phyloP scores from a whole-genome alignment of 345 rosid species.

The Turritis glabra region DNA sequence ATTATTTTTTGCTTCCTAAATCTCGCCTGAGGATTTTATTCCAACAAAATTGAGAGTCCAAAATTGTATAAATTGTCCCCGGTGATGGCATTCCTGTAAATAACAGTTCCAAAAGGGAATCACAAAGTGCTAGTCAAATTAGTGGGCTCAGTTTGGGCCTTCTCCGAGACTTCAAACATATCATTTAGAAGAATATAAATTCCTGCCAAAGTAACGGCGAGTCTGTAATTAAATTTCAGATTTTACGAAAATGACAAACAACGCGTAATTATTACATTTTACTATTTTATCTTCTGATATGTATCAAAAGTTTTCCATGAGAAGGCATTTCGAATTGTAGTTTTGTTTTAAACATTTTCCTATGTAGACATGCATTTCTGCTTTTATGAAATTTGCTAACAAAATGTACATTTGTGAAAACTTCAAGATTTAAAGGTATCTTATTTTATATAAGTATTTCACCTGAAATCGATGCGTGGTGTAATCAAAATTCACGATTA shows the following conservation, averaged over 20 bases:
- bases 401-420: background rate
- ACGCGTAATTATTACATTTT: too few relatives aligned
- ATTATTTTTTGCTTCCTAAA: background rate
- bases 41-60: constrained; percentile 15
- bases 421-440: background rate
- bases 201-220: background rate
- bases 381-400: background rate
- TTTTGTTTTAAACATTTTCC: background rate
- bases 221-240: background rate
- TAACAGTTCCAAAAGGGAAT: background rate
- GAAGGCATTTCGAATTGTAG: background rate
- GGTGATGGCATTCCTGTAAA: constrained; percentile 27
- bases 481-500: too few relatives aligned
- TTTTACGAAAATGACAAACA: background rate
- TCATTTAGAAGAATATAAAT: background rate
- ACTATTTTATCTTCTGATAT: background rate
- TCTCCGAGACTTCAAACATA: background rate
- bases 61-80: constrained; percentile 21
- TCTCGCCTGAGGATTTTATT: constrained; percentile 25
- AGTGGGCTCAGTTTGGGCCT: constrained; percentile 39
- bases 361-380: too few relatives aligned
- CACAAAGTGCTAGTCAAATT: background rate
- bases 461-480: too few relatives aligned
- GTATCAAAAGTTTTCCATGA: background rate
- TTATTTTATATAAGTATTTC: background rate